These are phyloP conservation scores for Flaveria ramosissima DNA, from an alignment of 129 eudicot genomes.

Conservation along the genomic window DNA sequence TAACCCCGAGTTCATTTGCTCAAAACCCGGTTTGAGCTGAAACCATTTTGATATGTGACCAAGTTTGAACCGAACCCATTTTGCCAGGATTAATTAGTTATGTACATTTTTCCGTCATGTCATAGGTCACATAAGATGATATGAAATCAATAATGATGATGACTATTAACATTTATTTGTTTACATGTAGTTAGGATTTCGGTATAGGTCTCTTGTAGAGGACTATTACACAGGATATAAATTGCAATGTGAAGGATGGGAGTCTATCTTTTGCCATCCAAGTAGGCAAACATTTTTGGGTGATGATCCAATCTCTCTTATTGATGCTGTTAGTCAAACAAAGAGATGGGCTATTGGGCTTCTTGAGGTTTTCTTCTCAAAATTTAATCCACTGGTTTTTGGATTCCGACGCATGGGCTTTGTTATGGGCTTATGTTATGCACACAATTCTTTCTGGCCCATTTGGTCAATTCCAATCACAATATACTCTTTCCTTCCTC, in stretches of 20 bases:
- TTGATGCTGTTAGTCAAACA: conserved; percentile 55
- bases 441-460: conserved; percentile 61
- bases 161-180: background rate
- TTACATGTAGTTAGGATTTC: conserved; percentile 61
- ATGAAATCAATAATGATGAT: background rate
- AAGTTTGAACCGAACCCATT: background rate
- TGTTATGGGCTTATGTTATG: conserved; percentile 54
- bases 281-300: conserved; percentile 73
- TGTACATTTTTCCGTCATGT: too few species aligned
- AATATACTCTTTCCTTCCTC: conserved; percentile 71
- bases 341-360: conserved; percentile 83
- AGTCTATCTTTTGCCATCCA: conserved; percentile 64
- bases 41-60: too few species aligned
- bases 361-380: conserved; percentile 56
- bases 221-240: conserved; percentile 73
- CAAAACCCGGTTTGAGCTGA: too few species aligned
- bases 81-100: too few species aligned
- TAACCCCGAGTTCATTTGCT: too few species aligned
- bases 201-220: conserved; percentile 80
- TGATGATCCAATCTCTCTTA: conserved; percentile 63
- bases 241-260: conserved; percentile 84
- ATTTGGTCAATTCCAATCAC: conserved; percentile 61
- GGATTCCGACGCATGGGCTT: conserved; percentile 51
- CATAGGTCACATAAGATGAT: background rate
- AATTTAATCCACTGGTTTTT: conserved; percentile 45